Conservation (phyloP, 176 grass and related monocot species). For the Bolboschoenus planiculmis region DNA sequence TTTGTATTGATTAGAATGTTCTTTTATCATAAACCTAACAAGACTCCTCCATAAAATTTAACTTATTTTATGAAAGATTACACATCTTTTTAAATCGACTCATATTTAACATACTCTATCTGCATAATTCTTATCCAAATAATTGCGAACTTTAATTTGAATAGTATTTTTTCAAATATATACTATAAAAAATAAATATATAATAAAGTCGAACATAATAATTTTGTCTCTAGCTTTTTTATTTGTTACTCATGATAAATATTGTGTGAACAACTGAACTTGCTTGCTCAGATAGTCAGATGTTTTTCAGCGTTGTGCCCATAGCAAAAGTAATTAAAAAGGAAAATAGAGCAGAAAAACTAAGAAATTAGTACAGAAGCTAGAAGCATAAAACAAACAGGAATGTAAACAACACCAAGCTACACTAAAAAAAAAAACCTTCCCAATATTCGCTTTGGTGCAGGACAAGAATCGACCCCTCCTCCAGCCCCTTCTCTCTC, state of each 20-base stretch:
- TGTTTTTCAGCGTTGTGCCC: not conserved
- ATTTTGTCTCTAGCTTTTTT: too few species aligned
- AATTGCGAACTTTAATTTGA: too few species aligned
- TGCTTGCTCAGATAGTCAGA: not conserved
- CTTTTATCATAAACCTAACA: too few species aligned
- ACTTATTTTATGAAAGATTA: too few species aligned
- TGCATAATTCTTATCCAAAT: too few species aligned
- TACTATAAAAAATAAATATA: too few species aligned
- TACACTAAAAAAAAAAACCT: not conserved
- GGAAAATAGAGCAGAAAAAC: not conserved
- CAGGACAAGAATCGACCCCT: not conserved
- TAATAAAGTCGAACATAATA: too few species aligned
- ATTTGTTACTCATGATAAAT: not conserved
- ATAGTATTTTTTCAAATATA: too few species aligned
- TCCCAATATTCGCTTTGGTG: slow-evolving; percentile 12
- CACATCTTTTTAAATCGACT: too few species aligned
- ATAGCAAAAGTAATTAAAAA: slow-evolving; percentile 15
- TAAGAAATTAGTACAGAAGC: not conserved
- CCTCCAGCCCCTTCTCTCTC: not conserved
- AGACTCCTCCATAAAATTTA: too few species aligned
- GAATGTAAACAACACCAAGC: slow-evolving; percentile 15
- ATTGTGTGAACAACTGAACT: not conserved
- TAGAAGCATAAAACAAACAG: slow-evolving; percentile 16
- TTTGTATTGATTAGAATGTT: too few species aligned
- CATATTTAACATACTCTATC: too few species aligned